Evolutionary conservation across 441 rosid genomes (phyloP), one percentile per base, ranked within the genome.

Genomic region (Populus hybrid): DNA sequence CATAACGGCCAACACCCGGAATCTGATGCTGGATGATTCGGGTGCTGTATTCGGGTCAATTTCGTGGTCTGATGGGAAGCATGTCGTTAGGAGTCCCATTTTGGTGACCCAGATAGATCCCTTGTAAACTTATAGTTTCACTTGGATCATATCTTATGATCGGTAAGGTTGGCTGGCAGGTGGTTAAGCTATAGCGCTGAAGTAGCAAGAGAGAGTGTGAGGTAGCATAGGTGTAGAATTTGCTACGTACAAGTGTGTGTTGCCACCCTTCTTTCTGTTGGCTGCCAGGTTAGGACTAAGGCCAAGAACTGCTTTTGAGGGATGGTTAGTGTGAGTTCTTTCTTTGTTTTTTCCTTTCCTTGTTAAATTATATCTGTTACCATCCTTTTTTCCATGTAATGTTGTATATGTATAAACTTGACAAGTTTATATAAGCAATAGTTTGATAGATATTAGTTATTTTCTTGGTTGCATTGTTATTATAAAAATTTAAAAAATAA

Each of bases 41-140:
- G 94, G 97, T 56, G 96, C 93, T 18, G 85, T 72, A 0, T 91
- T 89, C 33, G 97, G 98, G 75, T 89, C 94, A 1, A 75, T 94
- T 36, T 82, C 93, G 1, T 93, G 98, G 98, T 83, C 87, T 0
- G 94, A 94, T 23, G 97, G 93, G 80, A 88, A 81, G 77, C 98
- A 91, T 75, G 75, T 72, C 64, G 97, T 90, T 38, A 83, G 97
- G 86, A 93, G 91, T 83, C 91, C 97, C 72, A 40, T 94, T 28
- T 86, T 85, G 20, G 85, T 91, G 40, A 90, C 94, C 12, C 88
- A 94, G 78, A 36, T 89, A 38, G 88, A 87, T 53, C 88, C 87
- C 4, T 74, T 93, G 84, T 93, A 83, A 84, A 70, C 61, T 45
- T 50, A 69, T 72, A 69, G 8, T 76, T 64, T 69, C 64, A 63